Evolutionary conservation across 352 stramenopile genomes (phyloP).

Genomic region (Pythium volutum): DNA sequence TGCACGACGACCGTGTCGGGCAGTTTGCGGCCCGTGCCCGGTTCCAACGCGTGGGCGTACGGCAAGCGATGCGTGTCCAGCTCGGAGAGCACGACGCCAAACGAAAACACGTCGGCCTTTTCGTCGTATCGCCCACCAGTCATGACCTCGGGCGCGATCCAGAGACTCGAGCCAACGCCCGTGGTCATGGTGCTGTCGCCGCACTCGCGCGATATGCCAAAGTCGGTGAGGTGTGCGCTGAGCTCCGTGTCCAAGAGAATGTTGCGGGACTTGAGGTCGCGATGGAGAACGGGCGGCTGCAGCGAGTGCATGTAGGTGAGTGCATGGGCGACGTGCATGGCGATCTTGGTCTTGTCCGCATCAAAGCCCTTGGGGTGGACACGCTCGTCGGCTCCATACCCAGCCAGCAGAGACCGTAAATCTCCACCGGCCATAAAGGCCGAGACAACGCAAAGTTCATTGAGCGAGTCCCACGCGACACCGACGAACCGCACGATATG

Average conservation of each 20-base stretch:
- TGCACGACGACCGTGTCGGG: conserved; percentile 16
- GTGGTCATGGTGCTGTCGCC: conserved; percentile 16
- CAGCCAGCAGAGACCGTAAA: conserved; percentile 10
- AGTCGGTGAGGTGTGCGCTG: conserved; percentile 19
- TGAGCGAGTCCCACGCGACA: conserved; percentile 49
- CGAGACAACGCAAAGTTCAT: conserved; percentile 24
- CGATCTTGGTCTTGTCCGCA: conserved; percentile 17
- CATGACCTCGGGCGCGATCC: conserved; percentile 36
- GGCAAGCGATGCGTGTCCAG: conserved; percentile 52
- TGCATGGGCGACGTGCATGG: conserved; percentile 15
- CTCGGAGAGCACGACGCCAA: conserved; percentile 54
- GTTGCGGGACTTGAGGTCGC: conserved; percentile 19
- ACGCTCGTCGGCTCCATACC: not conserved
- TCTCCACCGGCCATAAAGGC: conserved; percentile 29
- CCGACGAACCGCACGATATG: conserved; percentile 66
- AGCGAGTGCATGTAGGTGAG: conserved; percentile 19
- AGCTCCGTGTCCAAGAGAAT: conserved; percentile 15
- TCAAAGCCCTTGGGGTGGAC: conserved; percentile 2
- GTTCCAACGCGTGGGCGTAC: conserved; percentile 26
- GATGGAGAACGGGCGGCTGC: conserved; percentile 10
- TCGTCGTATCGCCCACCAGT: conserved; percentile 22
- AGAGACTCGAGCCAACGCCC: conserved; percentile 20
- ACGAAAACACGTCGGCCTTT: conserved; percentile 30
- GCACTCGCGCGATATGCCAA: conserved; percentile 17
- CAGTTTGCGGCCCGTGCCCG: conserved; percentile 13